A percentile compares a stretch with the other conserved stretches of the same genome.
Evolutionary conservation across 2,329 filamentous ascomycete species (phyloP).

Genomic region (Plenodomus lindquistii): DNA sequence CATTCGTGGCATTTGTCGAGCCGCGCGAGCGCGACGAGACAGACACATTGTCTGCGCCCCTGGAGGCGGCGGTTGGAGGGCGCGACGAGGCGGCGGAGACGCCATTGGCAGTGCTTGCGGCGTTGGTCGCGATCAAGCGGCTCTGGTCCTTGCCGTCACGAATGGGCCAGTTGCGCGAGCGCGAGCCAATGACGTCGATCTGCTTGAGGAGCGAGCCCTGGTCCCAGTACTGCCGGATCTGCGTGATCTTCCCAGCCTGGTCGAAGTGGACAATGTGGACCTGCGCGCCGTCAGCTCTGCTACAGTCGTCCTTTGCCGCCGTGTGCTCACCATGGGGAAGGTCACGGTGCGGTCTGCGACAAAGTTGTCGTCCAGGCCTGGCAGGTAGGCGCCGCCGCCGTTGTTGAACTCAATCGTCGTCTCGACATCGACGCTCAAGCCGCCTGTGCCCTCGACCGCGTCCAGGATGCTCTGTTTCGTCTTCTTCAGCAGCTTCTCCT

Average conservation of each 20-base stretch:
- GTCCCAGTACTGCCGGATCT: conserved; percentile 93
- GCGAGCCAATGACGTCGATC: conserved; percentile 88
- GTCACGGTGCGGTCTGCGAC: conserved; percentile 78
- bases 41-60: conserved; percentile 36
- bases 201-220: conserved; percentile 91
- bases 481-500: conserved; percentile 77
- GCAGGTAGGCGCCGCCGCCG: conserved; percentile 84
- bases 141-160: conserved; percentile 83
- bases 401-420: conserved; percentile 80
- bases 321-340: conserved; percentile 70
- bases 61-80: conserved; percentile 38
- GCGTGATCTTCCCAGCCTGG: conserved; percentile 73
- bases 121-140: conserved; percentile 69
- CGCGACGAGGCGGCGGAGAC: conserved; percentile 36
- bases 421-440: conserved; percentile 76
- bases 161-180: conserved; percentile 93
- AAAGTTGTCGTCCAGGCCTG: conserved; percentile 92
- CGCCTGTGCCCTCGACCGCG: conserved; percentile 70
- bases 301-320: not conserved
- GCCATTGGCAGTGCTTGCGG: conserved; percentile 44
- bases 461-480: conserved; percentile 78
- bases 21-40: conserved; percentile 46
- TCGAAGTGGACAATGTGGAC: conserved; percentile 86
- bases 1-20: conserved; percentile 45
- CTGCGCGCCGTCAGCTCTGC: conserved; percentile 24